phyloP scores from a whole-genome alignment of 129 eudicot species.

The Logfia minima region DNA sequence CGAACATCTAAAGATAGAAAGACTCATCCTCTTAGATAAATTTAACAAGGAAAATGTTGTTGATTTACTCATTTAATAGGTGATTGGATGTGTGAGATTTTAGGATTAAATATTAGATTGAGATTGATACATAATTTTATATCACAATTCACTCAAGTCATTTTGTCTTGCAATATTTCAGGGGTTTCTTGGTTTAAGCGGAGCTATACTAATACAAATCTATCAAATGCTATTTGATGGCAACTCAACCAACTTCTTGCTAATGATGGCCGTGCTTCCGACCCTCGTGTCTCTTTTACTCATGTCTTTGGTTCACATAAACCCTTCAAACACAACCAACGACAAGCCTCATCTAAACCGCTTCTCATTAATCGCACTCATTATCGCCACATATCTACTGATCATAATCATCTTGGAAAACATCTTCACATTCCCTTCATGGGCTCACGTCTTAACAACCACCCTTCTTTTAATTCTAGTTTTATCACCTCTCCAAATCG shows the following conservation, averaged over 20 bases:
- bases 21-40: too few species aligned
- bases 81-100: too few species aligned
- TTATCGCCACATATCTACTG: slow-evolving; percentile 59
- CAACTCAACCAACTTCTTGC: slow-evolving; percentile 55
- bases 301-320: slow-evolving; percentile 58
- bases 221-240: slow-evolving; percentile 52
- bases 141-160: too few species aligned
- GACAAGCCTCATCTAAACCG: slow-evolving; percentile 54
- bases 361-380: slow-evolving; percentile 57
- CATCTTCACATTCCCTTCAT: slow-evolving; percentile 46
- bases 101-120: too few species aligned
- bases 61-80: too few species aligned
- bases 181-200: slow-evolving; percentile 96
- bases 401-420: slow-evolving; percentile 57
- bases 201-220: slow-evolving; percentile 78
- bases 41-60: too few species aligned
- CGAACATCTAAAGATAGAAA: too few species aligned
- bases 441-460: slow-evolving; percentile 44
- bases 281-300: slow-evolving; percentile 48
- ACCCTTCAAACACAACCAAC: slow-evolving; percentile 31
- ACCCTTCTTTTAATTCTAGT: slow-evolving; percentile 47
- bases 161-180: slow-evolving; percentile 20
- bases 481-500: slow-evolving; percentile 58
- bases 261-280: slow-evolving; percentile 76
- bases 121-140: too few species aligned